phyloP scores from a whole-genome alignment of 2,329 filamentous ascomycete genomes.

The Endocalyx cinctus region DNA sequence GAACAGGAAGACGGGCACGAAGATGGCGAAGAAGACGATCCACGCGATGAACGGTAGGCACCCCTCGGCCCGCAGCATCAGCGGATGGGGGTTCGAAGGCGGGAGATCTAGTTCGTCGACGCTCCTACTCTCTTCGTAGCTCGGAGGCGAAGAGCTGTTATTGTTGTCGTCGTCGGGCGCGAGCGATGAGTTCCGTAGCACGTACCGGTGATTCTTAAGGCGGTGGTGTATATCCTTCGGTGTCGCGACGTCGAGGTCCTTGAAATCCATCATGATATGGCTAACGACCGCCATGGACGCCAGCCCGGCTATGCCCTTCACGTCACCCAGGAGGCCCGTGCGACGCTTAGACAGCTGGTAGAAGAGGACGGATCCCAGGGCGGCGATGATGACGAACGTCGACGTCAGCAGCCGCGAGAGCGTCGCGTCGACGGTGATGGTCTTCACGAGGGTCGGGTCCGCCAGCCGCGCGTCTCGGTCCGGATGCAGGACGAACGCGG shows the following conservation, averaged over 20 bases:
- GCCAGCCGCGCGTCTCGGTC: conserved; percentile 39
- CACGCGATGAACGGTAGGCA: conserved; percentile 57
- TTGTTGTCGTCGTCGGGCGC: too few relatives aligned
- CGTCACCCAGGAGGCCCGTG: conserved; percentile 63
- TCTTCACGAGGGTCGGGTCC: conserved; percentile 42
- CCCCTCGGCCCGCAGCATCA: conserved; percentile 60
- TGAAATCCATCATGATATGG: conserved; percentile 71
- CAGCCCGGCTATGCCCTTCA: conserved; percentile 68
- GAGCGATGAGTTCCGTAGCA: conserved; percentile 65
- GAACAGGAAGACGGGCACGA: conserved; percentile 62
- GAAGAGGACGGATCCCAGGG: conserved; percentile 53
- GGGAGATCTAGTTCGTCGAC: conserved; percentile 46
- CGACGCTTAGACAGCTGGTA: conserved; percentile 57
- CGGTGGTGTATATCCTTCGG: conserved; percentile 63
- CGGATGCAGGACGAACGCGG: conserved; percentile 54
- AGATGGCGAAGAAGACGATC: conserved; percentile 50
- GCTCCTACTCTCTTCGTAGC: conserved; percentile 38
- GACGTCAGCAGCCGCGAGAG: conserved; percentile 60
- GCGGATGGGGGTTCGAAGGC: conserved; percentile 62
- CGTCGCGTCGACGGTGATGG: conserved; percentile 48
- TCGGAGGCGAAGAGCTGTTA: conserved; percentile 42
- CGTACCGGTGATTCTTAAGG: conserved; percentile 63
- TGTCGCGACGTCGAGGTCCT: conserved; percentile 63
- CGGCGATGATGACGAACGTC: conserved; percentile 52
- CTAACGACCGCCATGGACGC: conserved; percentile 71